These are phyloP conservation scores for Cudoniella acicularis DNA, from an alignment of 495 filamentous ascomycete genomes.

Conservation along the genomic window DNA sequence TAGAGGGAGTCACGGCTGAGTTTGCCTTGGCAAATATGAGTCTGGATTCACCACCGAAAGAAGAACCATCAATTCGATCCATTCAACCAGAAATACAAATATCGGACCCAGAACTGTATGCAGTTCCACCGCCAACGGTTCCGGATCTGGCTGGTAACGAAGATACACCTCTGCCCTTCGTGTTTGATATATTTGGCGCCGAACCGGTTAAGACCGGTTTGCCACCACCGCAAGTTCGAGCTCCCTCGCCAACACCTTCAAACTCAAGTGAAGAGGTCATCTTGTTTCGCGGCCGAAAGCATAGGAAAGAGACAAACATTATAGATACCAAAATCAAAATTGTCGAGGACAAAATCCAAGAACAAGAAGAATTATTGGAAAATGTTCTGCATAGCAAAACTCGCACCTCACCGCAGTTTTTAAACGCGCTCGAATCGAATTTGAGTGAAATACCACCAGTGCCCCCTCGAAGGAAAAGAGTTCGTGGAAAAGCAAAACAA, in stretches of 20 bases:
- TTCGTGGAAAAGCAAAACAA: not conserved
- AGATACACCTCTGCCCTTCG: not conserved
- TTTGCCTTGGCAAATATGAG: slow-evolving; percentile 22
- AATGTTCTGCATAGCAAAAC: slow-evolving; percentile 1
- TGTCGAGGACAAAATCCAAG: slow-evolving; percentile 23
- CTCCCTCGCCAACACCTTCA: slow-evolving; percentile 33
- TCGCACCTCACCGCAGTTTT: too few species aligned
- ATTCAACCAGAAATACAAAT: not conserved
- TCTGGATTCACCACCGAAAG: slow-evolving; percentile 7
- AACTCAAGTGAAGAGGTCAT: slow-evolving; percentile 66
- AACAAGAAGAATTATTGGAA: slow-evolving; percentile 12
- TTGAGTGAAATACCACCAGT: too few species aligned
- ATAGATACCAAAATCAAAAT: slow-evolving; percentile 22
- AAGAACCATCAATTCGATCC: slow-evolving; percentile 2
- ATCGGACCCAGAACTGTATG: not conserved
- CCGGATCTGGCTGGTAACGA: not conserved
- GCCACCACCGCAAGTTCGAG: slow-evolving; percentile 26
- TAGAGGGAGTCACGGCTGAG: slow-evolving; percentile 2
- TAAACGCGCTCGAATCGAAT: too few species aligned
- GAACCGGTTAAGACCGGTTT: slow-evolving; percentile 21
- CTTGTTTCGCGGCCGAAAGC: slow-evolving; percentile 50
- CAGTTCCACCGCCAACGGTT: not conserved
- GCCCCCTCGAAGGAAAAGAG: not conserved
- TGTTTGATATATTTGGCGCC: slow-evolving; percentile 19
- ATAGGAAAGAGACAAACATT: not conserved